A percentile compares a stretch with the other conserved stretches of the same genome.
phyloP scores from a whole-genome alignment of 495 filamentous ascomycete genomes.

The Symbiotaphrina buchneri region DNA sequence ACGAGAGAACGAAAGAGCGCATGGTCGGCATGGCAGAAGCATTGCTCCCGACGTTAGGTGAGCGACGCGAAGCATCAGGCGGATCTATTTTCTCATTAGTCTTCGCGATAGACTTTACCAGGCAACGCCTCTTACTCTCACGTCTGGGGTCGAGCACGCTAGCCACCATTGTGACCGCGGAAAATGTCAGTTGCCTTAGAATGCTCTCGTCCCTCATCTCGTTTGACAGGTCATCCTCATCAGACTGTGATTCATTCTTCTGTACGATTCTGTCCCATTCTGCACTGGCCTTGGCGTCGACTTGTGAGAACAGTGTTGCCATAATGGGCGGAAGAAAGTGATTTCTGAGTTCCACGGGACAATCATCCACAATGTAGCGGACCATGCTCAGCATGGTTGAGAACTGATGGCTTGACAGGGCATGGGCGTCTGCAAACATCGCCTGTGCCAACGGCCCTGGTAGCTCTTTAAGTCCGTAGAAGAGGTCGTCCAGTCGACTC shows the following conservation, averaged over 20 bases:
- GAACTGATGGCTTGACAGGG: slow-evolving; percentile 79
- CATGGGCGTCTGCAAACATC: slow-evolving; percentile 61
- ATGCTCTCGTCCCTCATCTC: slow-evolving; percentile 99
- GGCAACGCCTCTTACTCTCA: slow-evolving; percentile 22
- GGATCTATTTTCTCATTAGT: no score
- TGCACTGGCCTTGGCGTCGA: slow-evolving; percentile 62
- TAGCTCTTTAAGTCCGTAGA: slow-evolving; percentile 73
- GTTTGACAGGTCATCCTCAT: slow-evolving; percentile 50
- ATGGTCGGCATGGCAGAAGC: slow-evolving; percentile 5
- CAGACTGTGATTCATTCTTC: slow-evolving; percentile 30
- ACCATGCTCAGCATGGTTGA: slow-evolving; percentile 75
- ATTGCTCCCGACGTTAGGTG: no score
- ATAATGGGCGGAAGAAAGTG: slow-evolving; percentile 80
- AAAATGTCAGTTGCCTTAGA: slow-evolving; percentile 76
- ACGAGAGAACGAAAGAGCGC: slow-evolving; percentile 47
- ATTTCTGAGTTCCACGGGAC: slow-evolving; percentile 49
- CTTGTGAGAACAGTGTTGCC: slow-evolving; percentile 56
- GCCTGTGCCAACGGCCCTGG: slow-evolving; percentile 67
- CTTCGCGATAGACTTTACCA: no score
- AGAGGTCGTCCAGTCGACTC: slow-evolving; percentile 64
- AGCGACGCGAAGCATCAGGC: no score
- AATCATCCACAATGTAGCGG: slow-evolving; percentile 72
- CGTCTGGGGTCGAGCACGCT: slow-evolving; percentile 60
- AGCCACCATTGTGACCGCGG: slow-evolving; percentile 74
- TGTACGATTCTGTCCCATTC: slow-evolving; percentile 59